phyloP scores from a whole-genome alignment of 306 rosid species.

The Prunus davidiana region DNA sequence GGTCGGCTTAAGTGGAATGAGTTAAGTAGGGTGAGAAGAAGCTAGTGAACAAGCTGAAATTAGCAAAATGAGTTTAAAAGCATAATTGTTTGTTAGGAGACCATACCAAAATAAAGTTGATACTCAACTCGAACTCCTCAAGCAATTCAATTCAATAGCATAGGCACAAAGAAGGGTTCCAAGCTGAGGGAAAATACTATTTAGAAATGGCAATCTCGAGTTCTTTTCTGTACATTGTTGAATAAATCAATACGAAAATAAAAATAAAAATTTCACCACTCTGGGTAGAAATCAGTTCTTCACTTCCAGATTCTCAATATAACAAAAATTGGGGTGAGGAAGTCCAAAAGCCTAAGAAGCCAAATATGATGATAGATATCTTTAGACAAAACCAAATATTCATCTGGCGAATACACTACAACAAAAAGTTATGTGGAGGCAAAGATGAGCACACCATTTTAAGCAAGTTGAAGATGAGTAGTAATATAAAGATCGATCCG shows the following conservation, averaged over 20 bases:
- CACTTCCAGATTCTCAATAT: not conserved
- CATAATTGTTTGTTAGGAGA: too few species aligned
- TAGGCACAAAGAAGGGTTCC: not conserved
- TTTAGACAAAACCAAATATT: conserved; percentile 4
- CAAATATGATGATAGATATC: not conserved
- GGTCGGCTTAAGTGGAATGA: too few species aligned
- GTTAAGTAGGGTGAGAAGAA: too few species aligned
- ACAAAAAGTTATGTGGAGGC: conserved; percentile 4
- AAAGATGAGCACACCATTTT: not conserved
- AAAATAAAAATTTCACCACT: not conserved
- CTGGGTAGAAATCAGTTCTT: not conserved
- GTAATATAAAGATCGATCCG: conserved; percentile 23
- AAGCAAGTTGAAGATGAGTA: not conserved
- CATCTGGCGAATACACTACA: not conserved
- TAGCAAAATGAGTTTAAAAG: too few species aligned
- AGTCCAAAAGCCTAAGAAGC: not conserved
- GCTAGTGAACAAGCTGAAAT: too few species aligned
- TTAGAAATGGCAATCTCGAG: conserved; percentile 4
- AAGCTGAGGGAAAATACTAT: not conserved
- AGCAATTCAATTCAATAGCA: not conserved
- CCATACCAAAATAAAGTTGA: too few species aligned
- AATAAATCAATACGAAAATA: conserved; percentile 12
- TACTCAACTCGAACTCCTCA: too few species aligned
- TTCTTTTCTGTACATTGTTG: conserved; percentile 22
- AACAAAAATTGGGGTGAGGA: conserved; percentile 10